Conservation (phyloP, 495 filamentous ascomycete genomes). For the Barbatosphaeria neglecta region DNA sequence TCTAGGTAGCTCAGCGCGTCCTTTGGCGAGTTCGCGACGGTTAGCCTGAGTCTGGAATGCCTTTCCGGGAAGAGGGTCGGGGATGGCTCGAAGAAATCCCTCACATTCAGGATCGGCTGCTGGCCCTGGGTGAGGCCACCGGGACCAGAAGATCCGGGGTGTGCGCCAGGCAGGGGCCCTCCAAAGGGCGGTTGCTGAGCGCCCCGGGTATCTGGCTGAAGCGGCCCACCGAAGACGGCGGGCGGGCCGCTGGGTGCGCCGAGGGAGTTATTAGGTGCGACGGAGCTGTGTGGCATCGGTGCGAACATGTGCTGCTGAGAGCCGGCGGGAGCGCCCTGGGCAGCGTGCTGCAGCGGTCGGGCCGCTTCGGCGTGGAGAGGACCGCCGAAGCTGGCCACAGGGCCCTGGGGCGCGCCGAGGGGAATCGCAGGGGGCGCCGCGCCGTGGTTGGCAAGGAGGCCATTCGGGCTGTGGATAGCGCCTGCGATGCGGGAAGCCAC, state of each 20-base stretch:
- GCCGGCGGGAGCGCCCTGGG: conserved; percentile 48
- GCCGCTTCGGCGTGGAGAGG: conserved; percentile 49
- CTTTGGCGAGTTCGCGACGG: conserved; percentile 30
- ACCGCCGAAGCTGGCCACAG: conserved; percentile 56
- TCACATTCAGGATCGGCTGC: conserved; percentile 86
- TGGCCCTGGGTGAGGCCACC: conserved; percentile 65
- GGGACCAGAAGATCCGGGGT: conserved; percentile 19
- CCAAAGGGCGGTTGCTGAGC: conserved; percentile 37
- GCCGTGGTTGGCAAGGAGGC: conserved; percentile 66
- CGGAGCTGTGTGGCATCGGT: conserved; percentile 36
- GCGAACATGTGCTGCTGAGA: conserved; percentile 51
- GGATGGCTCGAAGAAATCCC: conserved; percentile 15
- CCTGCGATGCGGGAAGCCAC: conserved; percentile 71
- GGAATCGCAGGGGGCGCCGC: conserved; percentile 44
- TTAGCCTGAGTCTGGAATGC: neutral
- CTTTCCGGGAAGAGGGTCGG: no score
- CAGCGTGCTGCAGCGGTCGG: conserved; percentile 48
- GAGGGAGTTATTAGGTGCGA: conserved; percentile 15
- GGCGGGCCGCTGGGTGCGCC: conserved; percentile 20
- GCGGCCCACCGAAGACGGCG: conserved; percentile 35
- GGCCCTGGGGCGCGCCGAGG: conserved; percentile 51
- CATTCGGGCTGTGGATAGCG: conserved; percentile 77
- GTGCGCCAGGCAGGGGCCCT: conserved; percentile 13
- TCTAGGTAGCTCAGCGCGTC: conserved; percentile 96
- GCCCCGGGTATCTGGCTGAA: conserved; percentile 35